A percentile compares a stretch with the other conserved stretches of the same genome.
phyloP scores from a whole-genome alignment of 176 grass and related monocot species.

The Puya raimondii region DNA sequence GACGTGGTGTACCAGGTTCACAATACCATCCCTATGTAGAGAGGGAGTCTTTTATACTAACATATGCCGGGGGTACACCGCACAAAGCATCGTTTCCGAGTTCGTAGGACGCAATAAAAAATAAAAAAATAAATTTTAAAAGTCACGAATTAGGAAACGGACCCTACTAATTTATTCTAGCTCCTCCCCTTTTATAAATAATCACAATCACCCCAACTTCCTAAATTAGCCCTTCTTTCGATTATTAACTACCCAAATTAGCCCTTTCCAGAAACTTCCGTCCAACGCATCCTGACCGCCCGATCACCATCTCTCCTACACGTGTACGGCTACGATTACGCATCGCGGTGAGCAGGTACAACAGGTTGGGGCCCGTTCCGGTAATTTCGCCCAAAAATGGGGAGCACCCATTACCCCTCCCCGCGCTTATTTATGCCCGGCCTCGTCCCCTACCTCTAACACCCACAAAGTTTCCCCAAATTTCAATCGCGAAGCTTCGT shows the following conservation, averaged over 20 bases:
- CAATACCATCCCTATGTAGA: background rate
- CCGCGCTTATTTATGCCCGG: constrained; percentile 33
- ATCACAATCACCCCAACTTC: background rate
- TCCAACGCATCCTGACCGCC: background rate
- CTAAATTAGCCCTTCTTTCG: background rate
- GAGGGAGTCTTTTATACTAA: background rate
- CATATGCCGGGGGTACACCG: background rate
- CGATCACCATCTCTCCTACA: background rate
- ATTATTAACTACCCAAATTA: constrained; percentile 1
- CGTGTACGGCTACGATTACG: constrained; percentile 12
- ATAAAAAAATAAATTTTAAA: too few species aligned
- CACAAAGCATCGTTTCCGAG: background rate
- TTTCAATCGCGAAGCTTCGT: background rate
- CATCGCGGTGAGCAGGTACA: background rate
- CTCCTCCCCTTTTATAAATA: background rate
- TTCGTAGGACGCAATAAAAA: too few species aligned
- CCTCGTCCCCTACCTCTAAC: background rate
- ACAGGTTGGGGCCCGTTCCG: background rate
- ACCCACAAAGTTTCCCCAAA: background rate
- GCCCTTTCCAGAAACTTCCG: constrained; percentile 25
- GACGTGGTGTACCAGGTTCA: too few species aligned
- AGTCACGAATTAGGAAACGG: too few species aligned
- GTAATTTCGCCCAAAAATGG: background rate
- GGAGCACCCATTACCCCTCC: background rate
- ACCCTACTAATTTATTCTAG: background rate